Evolutionary conservation across 1,284 basidiomycete species (phyloP).

Genomic region (Austroboletus niveus): DNA sequence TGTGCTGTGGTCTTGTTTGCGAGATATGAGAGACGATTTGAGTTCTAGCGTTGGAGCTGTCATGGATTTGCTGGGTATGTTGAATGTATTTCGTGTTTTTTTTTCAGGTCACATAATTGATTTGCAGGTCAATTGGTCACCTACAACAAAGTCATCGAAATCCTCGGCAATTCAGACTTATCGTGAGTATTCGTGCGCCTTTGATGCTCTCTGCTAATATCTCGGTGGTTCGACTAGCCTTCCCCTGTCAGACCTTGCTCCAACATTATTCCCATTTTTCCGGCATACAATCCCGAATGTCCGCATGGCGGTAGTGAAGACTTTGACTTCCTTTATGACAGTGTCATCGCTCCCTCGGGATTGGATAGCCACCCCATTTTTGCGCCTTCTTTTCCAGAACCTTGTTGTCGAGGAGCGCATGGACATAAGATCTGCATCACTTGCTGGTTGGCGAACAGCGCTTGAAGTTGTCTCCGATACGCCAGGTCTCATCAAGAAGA

Average conservation of each 20-base stretch:
- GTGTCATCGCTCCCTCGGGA: conserved; percentile 73
- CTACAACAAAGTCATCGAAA: conserved; percentile 75
- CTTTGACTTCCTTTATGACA: conserved; percentile 83
- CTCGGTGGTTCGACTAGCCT: conserved; percentile 44
- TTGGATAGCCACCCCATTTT: conserved; percentile 81
- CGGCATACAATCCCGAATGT: conserved; percentile 96
- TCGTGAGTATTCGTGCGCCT: conserved; percentile 51
- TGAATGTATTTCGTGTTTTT: not conserved
- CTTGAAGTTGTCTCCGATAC: conserved; percentile 52
- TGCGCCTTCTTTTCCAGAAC: conserved; percentile 92
- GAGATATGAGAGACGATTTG: conserved; percentile 94
- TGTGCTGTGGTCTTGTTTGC: conserved; percentile 90
- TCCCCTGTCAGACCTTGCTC: conserved; percentile 78
- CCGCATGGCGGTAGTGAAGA: conserved; percentile 90
- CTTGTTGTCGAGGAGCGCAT: conserved; percentile 88
- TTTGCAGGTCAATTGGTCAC: conserved; percentile 74
- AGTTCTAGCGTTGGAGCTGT: conserved; percentile 96
- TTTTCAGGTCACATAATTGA: not conserved
- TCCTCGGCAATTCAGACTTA: conserved; percentile 63
- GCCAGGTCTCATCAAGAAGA: conserved; percentile 48
- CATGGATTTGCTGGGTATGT: conserved; percentile 90
- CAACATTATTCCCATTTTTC: conserved; percentile 94
- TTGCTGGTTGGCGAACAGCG: conserved; percentile 78
- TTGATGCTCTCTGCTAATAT: conserved; percentile 10
- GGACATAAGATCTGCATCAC: conserved; percentile 81